These are phyloP conservation scores for Colletotrichum australisinense DNA, from an alignment of 2,329 filamentous ascomycete genomes.

Conservation along the genomic window DNA sequence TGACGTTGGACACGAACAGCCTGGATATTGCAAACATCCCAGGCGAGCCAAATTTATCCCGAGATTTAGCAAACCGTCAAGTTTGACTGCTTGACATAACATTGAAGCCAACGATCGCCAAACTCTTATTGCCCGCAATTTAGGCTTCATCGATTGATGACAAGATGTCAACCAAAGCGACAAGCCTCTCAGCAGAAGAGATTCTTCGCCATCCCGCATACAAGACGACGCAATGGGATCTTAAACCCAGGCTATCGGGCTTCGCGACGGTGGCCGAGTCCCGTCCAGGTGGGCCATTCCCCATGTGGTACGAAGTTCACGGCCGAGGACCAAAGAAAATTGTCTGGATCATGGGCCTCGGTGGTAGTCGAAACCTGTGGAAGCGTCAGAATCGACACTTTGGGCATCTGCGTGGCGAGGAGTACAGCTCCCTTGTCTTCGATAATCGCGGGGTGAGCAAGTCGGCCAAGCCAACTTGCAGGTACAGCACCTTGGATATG, in stretches of 20 bases:
- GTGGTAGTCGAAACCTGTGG: conserved; percentile 16
- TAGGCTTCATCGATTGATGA: too few relatives aligned
- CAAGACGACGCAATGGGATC: conserved; percentile 6
- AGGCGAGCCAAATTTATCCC: too few relatives aligned
- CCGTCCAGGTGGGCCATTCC: conserved; percentile 13
- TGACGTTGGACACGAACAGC: too few relatives aligned
- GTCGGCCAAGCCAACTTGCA: conserved; percentile 71
- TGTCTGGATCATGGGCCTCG: conserved; percentile 30
- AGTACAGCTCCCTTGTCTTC: conserved; percentile 71
- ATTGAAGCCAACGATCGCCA: neutral
- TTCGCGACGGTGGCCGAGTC: conserved; percentile 3
- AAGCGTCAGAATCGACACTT: conserved; percentile 75
- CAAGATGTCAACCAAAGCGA: neutral
- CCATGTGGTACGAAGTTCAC: conserved; percentile 25
- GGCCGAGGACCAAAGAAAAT: conserved; percentile 12
- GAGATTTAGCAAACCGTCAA: neutral
- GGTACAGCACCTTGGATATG: conserved; percentile 79
- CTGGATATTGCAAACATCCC: too few relatives aligned
- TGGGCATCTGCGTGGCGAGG: conserved; percentile 67
- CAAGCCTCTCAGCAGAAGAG: conserved; percentile 3
- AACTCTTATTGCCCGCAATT: neutral
- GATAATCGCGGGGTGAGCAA: conserved; percentile 78
- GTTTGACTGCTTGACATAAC: neutral
- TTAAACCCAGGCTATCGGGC: conserved; percentile 4
- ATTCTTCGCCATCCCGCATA: conserved; percentile 14